Evolutionary conservation across 345 rosid genomes (phyloP).

Genomic region (Rhodomyrtus tomentosa): DNA sequence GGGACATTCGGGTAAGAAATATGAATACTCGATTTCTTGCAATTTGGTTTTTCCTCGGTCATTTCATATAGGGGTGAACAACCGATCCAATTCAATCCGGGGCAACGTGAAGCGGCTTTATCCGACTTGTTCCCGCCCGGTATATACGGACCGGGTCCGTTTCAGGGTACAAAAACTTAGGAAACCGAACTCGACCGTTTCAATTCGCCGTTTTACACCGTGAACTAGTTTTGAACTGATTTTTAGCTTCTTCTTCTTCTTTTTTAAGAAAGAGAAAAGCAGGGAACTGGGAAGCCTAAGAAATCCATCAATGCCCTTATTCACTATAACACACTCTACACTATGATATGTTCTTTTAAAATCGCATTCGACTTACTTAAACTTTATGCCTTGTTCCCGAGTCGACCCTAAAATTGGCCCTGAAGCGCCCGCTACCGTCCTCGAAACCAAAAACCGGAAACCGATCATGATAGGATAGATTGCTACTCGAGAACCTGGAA

Average conservation of each 20-base stretch:
- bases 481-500: background rate
- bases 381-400: background rate
- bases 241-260: background rate
- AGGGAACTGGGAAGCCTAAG: background rate
- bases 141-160: background rate
- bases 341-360: background rate
- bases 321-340: background rate
- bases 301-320: background rate
- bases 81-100: background rate
- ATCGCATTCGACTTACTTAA: background rate
- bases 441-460: background rate
- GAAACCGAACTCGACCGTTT: background rate
- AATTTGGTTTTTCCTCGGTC: background rate
- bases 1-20: constrained; percentile 78
- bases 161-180: background rate
- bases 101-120: background rate
- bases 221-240: background rate
- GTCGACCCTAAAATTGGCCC: background rate
- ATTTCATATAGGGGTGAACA: background rate
- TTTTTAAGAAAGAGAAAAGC: background rate
- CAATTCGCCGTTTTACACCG: background rate
- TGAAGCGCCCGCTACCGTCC: background rate
- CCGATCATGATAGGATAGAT: background rate
- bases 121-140: background rate
- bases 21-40: background rate